Conservation (phyloP, 352 stramenopile species). For the Globisporangium paroecandrum region DNA sequence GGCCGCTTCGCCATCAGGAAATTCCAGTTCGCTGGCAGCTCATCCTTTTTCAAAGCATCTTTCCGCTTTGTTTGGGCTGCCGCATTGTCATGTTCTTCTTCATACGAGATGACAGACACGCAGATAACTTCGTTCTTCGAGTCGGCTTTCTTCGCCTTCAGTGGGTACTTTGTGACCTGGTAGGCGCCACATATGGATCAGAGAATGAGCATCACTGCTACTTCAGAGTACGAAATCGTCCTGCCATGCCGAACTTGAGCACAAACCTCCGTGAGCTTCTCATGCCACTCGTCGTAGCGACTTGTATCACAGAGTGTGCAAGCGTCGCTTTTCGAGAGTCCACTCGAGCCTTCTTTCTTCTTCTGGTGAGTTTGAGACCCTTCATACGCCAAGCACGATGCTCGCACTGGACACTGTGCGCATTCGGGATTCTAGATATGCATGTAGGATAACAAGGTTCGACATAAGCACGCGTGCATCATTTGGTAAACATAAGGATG, state of each 20-base stretch:
- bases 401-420: constrained; percentile 56
- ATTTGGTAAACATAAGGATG: not conserved
- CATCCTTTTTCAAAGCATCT: constrained; percentile 5
- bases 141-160: constrained; percentile 81
- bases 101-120: constrained; percentile 64
- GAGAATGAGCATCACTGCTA: not conserved
- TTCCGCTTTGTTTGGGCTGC: constrained; percentile 4
- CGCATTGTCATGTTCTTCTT: constrained; percentile 13
- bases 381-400: constrained; percentile 69
- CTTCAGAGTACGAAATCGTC: not conserved
- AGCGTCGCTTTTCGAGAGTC: constrained; percentile 8
- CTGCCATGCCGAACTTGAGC: not conserved
- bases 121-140: constrained; percentile 74
- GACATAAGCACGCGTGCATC: not conserved
- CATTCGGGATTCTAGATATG: constrained; percentile 64
- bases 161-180: constrained; percentile 75
- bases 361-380: constrained; percentile 22
- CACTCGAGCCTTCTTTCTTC: not conserved
- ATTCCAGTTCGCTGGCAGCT: constrained; percentile 35
- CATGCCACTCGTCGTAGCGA: constrained; percentile 52
- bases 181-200: not conserved
- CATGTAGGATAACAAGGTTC: not conserved
- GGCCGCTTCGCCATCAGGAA: constrained; percentile 83
- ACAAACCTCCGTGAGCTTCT: constrained; percentile 19
- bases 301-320: constrained; percentile 71